A percentile compares a stretch with the other conserved stretches of the same genome.
phyloP scores from a whole-genome alignment of 306 rosid species.

The Carpinus fangiana region DNA sequence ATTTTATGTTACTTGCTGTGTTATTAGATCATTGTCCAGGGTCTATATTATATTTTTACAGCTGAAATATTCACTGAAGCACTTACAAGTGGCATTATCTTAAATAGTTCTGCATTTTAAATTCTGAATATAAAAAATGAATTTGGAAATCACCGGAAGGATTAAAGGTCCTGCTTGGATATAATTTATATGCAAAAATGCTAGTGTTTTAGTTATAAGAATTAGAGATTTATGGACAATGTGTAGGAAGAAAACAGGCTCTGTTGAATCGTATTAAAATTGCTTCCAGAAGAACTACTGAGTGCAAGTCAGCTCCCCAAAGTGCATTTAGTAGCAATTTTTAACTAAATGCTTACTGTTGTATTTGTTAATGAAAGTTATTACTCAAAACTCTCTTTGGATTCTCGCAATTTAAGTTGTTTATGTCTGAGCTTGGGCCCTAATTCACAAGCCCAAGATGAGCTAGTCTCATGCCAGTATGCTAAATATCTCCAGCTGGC shows the following conservation, averaged over 20 bases:
- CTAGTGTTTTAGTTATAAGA: not conserved
- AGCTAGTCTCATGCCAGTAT: not conserved
- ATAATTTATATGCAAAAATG: not conserved
- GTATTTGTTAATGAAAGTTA: not conserved
- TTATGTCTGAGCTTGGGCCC: not conserved
- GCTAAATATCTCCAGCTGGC: not conserved
- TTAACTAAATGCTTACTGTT: not conserved
- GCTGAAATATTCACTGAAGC: conserved; percentile 1
- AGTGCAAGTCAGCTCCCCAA: not conserved
- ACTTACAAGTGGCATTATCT: not conserved
- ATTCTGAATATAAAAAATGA: not conserved
- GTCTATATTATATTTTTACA: not conserved
- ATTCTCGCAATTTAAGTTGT: not conserved
- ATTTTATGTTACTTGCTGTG: conserved; percentile 20
- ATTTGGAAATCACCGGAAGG: not conserved
- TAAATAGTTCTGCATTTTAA: not conserved
- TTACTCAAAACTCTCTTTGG: not conserved
- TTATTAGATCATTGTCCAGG: not conserved
- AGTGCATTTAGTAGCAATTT: not conserved
- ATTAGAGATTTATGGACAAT: too few relatives aligned
- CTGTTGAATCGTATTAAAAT: not conserved
- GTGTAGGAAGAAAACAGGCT: not conserved
- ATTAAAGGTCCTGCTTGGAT: not conserved
- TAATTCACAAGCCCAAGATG: not conserved
- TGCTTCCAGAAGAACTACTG: not conserved